These are phyloP conservation scores for Candida caryicola DNA, from an alignment of 805 yeast species.

Conservation along the genomic window DNA sequence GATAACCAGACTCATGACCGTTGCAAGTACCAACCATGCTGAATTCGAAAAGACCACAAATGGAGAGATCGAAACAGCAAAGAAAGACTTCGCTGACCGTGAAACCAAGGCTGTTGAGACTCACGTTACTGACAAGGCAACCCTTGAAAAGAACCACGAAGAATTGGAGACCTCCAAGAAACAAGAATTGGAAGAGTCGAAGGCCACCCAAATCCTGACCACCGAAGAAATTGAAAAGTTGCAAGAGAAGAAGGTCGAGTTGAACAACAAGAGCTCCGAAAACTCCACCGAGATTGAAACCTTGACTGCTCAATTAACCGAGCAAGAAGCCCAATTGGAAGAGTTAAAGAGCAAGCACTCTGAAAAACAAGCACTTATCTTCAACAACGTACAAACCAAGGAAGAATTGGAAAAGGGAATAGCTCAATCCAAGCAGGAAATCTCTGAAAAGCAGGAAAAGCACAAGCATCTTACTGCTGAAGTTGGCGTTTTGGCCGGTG, in stretches of 20 bases:
- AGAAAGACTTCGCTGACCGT: conserved; percentile 42
- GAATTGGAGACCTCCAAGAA: conserved; percentile 44
- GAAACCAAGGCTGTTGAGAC: conserved; percentile 46
- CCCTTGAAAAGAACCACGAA: conserved; percentile 41
- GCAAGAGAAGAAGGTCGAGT: conserved; percentile 40
- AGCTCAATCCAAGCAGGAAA: conserved; percentile 32
- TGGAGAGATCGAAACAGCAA: conserved; percentile 44
- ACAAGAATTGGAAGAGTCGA: conserved; percentile 42
- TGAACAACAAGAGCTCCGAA: conserved; percentile 38
- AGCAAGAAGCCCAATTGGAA: conserved; percentile 32
- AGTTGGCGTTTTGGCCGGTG: conserved; percentile 40
- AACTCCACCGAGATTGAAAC: conserved; percentile 39
- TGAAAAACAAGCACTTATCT: conserved; percentile 28
- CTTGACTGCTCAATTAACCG: conserved; percentile 41
- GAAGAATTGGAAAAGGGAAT: conserved; percentile 42
- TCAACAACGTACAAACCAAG: conserved; percentile 31
- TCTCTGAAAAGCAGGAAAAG: conserved; percentile 34
- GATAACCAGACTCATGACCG: conserved; percentile 19
- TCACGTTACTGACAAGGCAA: conserved; percentile 45
- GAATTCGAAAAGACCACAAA: conserved; percentile 41
- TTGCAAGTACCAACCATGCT: conserved; percentile 32
- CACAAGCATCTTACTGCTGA: conserved; percentile 41
- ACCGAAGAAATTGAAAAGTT: conserved; percentile 45
- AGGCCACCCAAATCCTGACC: conserved; percentile 40
- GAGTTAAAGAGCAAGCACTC: conserved; percentile 31